These are phyloP conservation scores for Poterioochromonas sp. DNA, from an alignment of 352 stramenopile genomes.

Conservation along the genomic window DNA sequence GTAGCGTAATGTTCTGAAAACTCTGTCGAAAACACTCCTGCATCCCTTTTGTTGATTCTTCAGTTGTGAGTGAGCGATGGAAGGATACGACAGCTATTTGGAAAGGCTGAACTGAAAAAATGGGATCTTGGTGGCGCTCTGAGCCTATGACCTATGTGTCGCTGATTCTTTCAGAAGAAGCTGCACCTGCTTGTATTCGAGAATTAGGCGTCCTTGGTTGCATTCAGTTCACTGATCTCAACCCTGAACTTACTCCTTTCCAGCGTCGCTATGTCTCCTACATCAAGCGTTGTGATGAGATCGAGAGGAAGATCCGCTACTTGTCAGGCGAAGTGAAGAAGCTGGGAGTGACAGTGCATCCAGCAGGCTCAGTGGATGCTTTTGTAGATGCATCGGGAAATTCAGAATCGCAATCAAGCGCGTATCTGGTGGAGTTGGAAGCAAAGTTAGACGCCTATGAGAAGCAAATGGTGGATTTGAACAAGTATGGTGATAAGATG, in stretches of 20 bases:
- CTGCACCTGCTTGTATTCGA: conserved; percentile 88
- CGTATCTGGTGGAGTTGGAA: conserved; percentile 80
- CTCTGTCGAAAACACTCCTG: too few relatives aligned
- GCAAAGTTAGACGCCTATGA: conserved; percentile 90
- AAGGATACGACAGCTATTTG: too few relatives aligned
- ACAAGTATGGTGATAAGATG: conserved; percentile 92
- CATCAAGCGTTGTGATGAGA: conserved; percentile 96
- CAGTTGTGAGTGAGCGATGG: neutral
- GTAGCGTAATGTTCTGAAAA: too few relatives aligned
- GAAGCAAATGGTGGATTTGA: conserved; percentile 86
- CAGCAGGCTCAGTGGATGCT: neutral
- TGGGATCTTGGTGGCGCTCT: conserved; percentile 88
- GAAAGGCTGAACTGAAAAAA: too few relatives aligned
- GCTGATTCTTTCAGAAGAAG: conserved; percentile 95
- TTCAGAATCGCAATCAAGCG: neutral
- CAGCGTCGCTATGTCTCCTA: conserved; percentile 96
- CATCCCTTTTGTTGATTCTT: neutral
- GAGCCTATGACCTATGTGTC: conserved; percentile 98
- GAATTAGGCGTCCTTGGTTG: conserved; percentile 80
- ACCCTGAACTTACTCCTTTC: conserved; percentile 94
- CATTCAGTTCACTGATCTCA: conserved; percentile 98
- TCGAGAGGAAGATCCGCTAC: conserved; percentile 96
- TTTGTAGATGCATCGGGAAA: neutral
- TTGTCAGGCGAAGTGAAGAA: conserved; percentile 85
- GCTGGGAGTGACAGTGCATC: conserved; percentile 69